phyloP scores from a whole-genome alignment of 768 basidiomycete genomes.

The Serendipita vermifera region DNA sequence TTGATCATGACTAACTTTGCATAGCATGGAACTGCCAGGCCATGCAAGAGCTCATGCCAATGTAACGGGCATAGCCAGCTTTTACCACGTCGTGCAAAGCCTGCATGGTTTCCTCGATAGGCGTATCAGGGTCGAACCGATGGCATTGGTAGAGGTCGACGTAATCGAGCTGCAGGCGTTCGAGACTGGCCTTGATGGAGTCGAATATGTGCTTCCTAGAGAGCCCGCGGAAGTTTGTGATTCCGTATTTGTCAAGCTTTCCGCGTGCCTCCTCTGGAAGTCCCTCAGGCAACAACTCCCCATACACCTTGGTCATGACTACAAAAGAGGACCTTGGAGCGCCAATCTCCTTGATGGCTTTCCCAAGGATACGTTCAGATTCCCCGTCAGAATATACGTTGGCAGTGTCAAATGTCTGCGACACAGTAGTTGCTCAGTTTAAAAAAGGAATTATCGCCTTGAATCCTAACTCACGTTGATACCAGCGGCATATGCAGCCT shows the following conservation, averaged over 20 bases:
- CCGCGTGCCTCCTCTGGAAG: conserved; percentile 10
- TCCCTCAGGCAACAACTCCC: not conserved
- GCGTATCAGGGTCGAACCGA: conserved; percentile 31
- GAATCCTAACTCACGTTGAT: conserved; percentile 14
- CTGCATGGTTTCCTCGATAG: conserved; percentile 36
- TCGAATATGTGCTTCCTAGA: conserved; percentile 36
- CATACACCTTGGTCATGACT: conserved; percentile 57
- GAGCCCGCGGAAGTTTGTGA: conserved; percentile 20
- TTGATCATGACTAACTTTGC: conserved; percentile 23
- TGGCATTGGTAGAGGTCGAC: conserved; percentile 35
- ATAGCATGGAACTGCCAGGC: conserved; percentile 32
- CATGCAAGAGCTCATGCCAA: conserved; percentile 33
- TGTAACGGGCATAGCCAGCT: conserved; percentile 36
- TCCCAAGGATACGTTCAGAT: conserved; percentile 55
- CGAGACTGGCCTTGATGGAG: conserved; percentile 28
- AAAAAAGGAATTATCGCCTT: not conserved
- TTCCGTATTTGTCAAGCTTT: conserved; percentile 13
- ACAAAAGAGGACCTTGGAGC: conserved; percentile 67
- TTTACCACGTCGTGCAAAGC: conserved; percentile 40
- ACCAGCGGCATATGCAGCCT: conserved; percentile 31
- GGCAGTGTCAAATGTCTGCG: conserved; percentile 23
- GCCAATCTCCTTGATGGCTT: conserved; percentile 51
- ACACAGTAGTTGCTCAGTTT: no score
- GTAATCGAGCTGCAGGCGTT: conserved; percentile 34
- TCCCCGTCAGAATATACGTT: conserved; percentile 47